Percentiles rank a stretch among this genome's conserved stretches.
These are phyloP conservation scores for Skeletonema grethae DNA, from an alignment of 108 stramenopile genomes.

Conservation along the genomic window DNA sequence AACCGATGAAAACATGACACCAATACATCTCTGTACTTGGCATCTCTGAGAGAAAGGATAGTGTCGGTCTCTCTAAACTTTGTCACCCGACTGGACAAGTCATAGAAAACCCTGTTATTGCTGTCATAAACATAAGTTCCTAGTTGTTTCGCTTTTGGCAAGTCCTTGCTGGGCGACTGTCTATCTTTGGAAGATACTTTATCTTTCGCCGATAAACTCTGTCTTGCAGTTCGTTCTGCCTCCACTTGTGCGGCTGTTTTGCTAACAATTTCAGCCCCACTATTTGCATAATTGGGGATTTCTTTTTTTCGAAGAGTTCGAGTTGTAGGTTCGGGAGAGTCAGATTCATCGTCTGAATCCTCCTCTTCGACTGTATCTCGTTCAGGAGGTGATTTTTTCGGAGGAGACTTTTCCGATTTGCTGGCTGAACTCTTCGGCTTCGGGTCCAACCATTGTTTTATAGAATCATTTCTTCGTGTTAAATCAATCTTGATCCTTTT, in stretches of 20 bases:
- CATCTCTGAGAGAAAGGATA: background rate
- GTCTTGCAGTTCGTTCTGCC: background rate
- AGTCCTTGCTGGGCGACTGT: background rate
- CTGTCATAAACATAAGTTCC: background rate
- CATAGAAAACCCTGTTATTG: background rate
- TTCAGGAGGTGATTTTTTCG: background rate
- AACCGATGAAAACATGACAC: background rate
- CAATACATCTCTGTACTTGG: background rate
- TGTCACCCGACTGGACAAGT: background rate
- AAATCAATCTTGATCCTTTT: constrained; percentile 5
- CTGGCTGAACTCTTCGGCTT: background rate
- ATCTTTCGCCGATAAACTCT: constrained; percentile 1
- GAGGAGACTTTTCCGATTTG: background rate
- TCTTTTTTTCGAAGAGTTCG: constrained; percentile 2
- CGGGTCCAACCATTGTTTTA: background rate
- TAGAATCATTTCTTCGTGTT: background rate
- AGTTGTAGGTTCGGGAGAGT: background rate
- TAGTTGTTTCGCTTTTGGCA: background rate
- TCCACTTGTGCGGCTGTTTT: background rate
- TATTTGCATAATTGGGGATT: background rate
- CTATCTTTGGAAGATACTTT: too few species aligned
- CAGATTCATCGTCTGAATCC: background rate
- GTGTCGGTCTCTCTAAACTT: background rate
- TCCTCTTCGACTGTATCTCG: background rate
- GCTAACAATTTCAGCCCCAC: background rate